Evolutionary conservation across 1,284 basidiomycete genomes (phyloP).

Genomic region (Sporisorium iseilematis-ciliati): DNA sequence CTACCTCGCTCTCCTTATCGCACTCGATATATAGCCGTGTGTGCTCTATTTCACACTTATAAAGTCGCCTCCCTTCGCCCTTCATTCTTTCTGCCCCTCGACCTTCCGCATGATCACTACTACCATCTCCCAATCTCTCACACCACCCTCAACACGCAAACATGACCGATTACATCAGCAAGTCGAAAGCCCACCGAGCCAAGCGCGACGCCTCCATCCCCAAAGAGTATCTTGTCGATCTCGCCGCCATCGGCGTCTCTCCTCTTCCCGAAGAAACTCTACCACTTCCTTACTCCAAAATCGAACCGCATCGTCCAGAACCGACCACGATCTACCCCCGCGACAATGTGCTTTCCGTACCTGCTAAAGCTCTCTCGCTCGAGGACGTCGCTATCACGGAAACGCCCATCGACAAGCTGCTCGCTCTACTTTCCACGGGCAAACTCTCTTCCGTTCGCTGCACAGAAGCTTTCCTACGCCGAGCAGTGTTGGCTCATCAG

Average conservation of each 20-base stretch:
- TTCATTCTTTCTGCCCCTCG: too few relatives aligned
- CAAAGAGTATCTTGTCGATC: conserved; percentile 21
- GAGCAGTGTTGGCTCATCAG: conserved; percentile 49
- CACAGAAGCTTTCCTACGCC: conserved; percentile 43
- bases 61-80: too few relatives aligned
- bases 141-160: too few relatives aligned
- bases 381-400: conserved; percentile 49
- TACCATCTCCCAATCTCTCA: too few relatives aligned
- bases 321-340: conserved; percentile 37
- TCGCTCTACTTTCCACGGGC: conserved; percentile 27
- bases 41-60: too few relatives aligned
- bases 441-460: conserved; percentile 35
- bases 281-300: conserved; percentile 31
- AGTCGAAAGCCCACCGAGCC: conserved; percentile 21
- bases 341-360: conserved; percentile 27
- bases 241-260: conserved; percentile 18
- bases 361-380: conserved; percentile 29
- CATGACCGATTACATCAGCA: conserved; percentile 41
- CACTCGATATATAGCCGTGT: too few relatives aligned
- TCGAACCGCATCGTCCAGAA: conserved; percentile 28
- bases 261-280: conserved; percentile 36
- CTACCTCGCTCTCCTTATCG: too few relatives aligned
- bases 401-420: conserved; percentile 35
- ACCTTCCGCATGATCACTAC: too few relatives aligned
- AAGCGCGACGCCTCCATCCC: conserved; percentile 44